Evolutionary conservation across 306 rosid species (phyloP).

Genomic region (Castanopsis chinensis): DNA sequence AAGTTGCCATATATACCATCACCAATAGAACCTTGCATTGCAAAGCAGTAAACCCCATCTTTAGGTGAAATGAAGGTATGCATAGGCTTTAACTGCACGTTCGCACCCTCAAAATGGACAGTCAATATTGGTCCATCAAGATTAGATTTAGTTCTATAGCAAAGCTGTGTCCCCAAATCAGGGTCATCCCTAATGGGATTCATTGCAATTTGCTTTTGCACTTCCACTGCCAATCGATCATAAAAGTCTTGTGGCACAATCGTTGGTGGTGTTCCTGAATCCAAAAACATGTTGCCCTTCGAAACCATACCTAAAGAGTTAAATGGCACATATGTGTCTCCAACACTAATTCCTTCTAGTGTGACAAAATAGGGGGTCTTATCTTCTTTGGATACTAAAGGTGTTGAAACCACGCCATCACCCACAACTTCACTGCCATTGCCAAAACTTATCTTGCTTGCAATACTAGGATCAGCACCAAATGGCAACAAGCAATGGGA

Average conservation of each 20-base stretch:
- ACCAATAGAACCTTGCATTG: conserved; percentile 40
- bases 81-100: conserved; percentile 31
- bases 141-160: conserved; percentile 35
- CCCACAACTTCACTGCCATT: conserved; percentile 51
- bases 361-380: conserved; percentile 46
- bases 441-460: conserved; percentile 50
- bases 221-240: conserved; percentile 36
- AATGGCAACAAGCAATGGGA: conserved; percentile 61
- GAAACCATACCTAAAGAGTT: conserved; percentile 27
- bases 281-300: conserved; percentile 30
- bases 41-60: conserved; percentile 60
- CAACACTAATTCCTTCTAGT: conserved; percentile 50
- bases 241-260: conserved; percentile 49
- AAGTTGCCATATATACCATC: conserved; percentile 45
- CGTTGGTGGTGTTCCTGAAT: conserved; percentile 60
- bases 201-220: conserved; percentile 31
- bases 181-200: conserved; percentile 43
- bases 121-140: conserved; percentile 46
- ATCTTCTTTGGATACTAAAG: conserved; percentile 41
- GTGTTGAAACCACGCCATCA: conserved; percentile 50
- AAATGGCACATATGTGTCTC: conserved; percentile 40
- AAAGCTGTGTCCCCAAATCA: conserved; percentile 50
- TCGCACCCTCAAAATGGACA: conserved; percentile 52
- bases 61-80: conserved; percentile 47
- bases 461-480: conserved; percentile 36